Evolutionary conservation across 768 basidiomycete species (phyloP).

Genomic region (Auricularia sp.): DNA sequence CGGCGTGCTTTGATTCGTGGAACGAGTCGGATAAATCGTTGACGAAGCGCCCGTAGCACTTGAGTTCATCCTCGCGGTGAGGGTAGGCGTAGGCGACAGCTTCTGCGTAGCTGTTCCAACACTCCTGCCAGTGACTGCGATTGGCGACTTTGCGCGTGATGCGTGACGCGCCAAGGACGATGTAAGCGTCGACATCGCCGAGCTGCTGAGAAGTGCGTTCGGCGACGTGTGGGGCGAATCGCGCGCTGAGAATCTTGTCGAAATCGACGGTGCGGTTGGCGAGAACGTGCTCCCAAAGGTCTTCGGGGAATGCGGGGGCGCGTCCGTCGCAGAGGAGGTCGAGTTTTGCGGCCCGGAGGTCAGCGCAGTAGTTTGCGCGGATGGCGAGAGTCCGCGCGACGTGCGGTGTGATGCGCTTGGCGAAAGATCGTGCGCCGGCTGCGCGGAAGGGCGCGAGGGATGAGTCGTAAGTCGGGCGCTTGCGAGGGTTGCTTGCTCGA

Average conservation of each 20-base stretch:
- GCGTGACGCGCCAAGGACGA: background rate
- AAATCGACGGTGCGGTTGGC: conserved; percentile 5
- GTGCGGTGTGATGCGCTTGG: too few relatives aligned
- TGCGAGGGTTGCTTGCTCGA: too few relatives aligned
- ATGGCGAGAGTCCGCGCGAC: background rate
- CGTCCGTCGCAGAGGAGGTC: background rate
- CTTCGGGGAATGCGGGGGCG: conserved; percentile 6
- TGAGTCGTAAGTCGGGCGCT: too few relatives aligned
- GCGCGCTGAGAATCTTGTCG: conserved; percentile 4
- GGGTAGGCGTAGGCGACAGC: background rate
- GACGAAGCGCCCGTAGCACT: background rate
- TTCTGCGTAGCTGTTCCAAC: background rate
- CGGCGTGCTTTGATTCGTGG: background rate
- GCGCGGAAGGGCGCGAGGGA: too few relatives aligned
- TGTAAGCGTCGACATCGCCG: background rate
- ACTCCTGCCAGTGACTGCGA: background rate
- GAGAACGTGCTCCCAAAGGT: conserved; percentile 8
- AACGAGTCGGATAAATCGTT: background rate
- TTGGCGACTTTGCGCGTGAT: background rate
- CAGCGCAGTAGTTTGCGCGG: background rate
- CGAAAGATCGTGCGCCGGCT: too few relatives aligned
- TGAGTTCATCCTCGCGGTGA: background rate
- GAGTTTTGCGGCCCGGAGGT: background rate
- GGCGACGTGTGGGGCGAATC: background rate
- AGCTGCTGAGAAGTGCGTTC: background rate